Evolutionary conservation across 1,284 basidiomycete species (phyloP), one percentile per base, ranked within the genome.

Genomic region (Ustanciosporium gigantosporum): DNA sequence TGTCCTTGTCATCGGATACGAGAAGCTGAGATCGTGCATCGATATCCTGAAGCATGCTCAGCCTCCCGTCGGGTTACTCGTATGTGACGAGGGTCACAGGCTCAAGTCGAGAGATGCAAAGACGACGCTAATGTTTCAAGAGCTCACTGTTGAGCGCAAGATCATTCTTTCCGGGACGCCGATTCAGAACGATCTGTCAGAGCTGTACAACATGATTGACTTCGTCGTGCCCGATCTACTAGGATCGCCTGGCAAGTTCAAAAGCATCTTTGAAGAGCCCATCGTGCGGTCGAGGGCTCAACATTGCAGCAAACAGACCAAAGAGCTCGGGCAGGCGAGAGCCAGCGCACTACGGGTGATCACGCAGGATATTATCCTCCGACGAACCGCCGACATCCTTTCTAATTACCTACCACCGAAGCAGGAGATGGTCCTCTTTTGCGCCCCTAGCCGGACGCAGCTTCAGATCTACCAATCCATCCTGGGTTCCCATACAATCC

Each of bases 41-140:
- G 49, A 68, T 20, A 43, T 61, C 5, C 52, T 74, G 42, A 59
- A 69, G 21, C 42, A 57, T 8, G 68, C 71, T 1, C 51, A 62
- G 20, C 92, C 92, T 9, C 87, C 89, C 1, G 89, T 99, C 64
- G 95, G 89, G 6, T 81, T 99, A 2, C 88, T 99, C 55, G 84
- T 99, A 23, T 97, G 94, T 70, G 95, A 99, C 74, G 95, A 99
- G 83, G 91, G 93, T 2, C 95, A 99, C 78, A 84, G 94, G 21
- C 82, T 99, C 27, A 98, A 97, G 75, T 92, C 91, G 14, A 87
- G 89, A 4, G 87, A 86, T 56, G 92, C 89, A 72, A 95, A 97
- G 81, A 96, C 92, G 0, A 89, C 88, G 1, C 84, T 83, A 41
- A 90, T 91, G 85, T 94, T 97, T 73, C 86, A 89, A 56, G 83